phyloP scores from a whole-genome alignment of 352 stramenopile species.

The Pythium monospermum region DNA sequence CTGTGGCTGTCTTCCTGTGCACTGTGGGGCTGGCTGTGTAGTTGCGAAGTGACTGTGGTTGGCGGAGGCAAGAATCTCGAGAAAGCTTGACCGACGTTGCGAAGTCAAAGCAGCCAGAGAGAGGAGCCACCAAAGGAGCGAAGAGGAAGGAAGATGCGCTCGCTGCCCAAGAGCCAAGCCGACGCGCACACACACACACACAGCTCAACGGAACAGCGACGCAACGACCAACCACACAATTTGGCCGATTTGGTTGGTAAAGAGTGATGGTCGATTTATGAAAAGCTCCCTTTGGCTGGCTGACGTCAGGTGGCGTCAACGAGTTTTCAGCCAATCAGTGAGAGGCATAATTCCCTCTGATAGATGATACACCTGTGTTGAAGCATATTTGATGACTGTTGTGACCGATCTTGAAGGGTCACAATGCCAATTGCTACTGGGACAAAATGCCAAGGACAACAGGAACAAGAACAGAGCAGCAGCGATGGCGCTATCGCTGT shows the following conservation, averaged over 20 bases:
- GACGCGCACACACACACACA: too few species aligned
- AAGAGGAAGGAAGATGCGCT: not conserved
- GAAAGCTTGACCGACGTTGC: too few species aligned
- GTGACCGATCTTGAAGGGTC: not conserved
- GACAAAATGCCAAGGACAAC: not conserved
- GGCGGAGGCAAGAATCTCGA: too few species aligned
- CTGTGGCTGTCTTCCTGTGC: not conserved
- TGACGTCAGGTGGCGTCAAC: too few species aligned
- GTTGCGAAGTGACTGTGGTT: not conserved
- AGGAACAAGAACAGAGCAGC: not conserved
- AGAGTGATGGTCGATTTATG: slow-evolving; percentile 21
- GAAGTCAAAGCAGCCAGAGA: not conserved
- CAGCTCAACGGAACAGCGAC: too few species aligned
- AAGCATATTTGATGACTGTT: not conserved
- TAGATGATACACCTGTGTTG: not conserved
- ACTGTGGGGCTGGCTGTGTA: not conserved
- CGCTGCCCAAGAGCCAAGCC: too few species aligned
- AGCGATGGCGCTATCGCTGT: too few species aligned
- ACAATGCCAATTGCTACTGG: not conserved
- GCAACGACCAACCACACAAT: not conserved
- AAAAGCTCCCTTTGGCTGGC: too few species aligned
- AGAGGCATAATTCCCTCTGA: not conserved
- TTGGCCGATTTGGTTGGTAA: not conserved
- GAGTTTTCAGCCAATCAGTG: not conserved
- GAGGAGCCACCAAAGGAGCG: not conserved